phyloP scores from a whole-genome alignment of 306 rosid species.

The Cyamopsis tetragonoloba region DNA sequence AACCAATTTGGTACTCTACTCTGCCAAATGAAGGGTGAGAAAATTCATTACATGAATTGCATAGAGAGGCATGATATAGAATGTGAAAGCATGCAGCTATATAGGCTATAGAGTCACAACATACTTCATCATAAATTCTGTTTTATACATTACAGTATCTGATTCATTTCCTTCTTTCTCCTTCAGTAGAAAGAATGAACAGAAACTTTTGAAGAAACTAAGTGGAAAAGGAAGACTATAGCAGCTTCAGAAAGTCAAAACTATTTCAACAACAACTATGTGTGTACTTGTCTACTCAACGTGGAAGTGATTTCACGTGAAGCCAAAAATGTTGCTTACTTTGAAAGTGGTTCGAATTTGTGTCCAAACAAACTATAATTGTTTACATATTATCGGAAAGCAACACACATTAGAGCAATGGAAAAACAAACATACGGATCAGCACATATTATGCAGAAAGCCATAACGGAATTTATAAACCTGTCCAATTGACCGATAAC shows the following conservation, averaged over 20 bases:
- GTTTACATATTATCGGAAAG: too few relatives aligned
- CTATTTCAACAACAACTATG: neutral
- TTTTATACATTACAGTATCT: neutral
- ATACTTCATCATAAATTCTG: neutral
- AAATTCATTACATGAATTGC: neutral
- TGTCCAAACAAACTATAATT: too few relatives aligned
- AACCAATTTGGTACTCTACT: neutral
- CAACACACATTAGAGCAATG: too few relatives aligned
- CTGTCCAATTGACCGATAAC: neutral
- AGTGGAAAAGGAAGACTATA: neutral
- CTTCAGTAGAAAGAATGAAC: neutral
- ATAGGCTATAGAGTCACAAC: neutral
- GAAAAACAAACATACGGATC: too few relatives aligned
- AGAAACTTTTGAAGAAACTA: neutral
- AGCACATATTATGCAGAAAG: neutral
- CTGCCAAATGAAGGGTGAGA: neutral
- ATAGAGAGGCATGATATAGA: neutral
- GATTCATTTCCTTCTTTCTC: neutral
- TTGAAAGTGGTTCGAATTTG: too few relatives aligned
- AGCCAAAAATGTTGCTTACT: too few relatives aligned
- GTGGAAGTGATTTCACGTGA: too few relatives aligned
- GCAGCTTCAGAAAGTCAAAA: neutral
- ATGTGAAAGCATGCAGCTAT: neutral
- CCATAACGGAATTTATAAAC: neutral
- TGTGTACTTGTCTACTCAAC: too few relatives aligned